Percentiles rank a stretch among this genome's conserved stretches.
These are phyloP conservation scores for Spencermartinsiella europaea DNA, from an alignment of 805 yeast species.

Conservation along the genomic window DNA sequence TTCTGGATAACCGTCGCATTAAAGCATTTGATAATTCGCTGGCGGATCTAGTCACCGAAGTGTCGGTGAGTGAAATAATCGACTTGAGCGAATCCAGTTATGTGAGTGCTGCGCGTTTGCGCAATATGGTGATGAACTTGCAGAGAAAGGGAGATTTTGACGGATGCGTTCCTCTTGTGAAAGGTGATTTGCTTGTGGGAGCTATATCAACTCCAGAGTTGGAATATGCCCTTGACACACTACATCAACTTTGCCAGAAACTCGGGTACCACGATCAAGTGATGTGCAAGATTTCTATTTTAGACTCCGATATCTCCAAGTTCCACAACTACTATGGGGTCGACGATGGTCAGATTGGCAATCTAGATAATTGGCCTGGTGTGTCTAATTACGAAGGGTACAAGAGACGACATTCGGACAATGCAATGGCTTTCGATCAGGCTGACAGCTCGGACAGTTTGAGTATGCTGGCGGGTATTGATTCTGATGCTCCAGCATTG, in stretches of 20 bases:
- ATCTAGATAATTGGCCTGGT: too few species aligned
- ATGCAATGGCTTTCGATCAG: not conserved
- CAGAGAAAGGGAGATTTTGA: slow-evolving; percentile 43
- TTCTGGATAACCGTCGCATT: slow-evolving; percentile 40
- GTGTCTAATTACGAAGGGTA: not conserved
- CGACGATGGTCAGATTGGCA: not conserved
- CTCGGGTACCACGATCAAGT: slow-evolving; percentile 22
- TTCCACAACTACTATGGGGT: slow-evolving; percentile 18
- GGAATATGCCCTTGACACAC: slow-evolving; percentile 46
- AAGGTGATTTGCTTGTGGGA: slow-evolving; percentile 38
- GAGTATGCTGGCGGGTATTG: slow-evolving; percentile 16
- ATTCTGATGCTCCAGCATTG: slow-evolving; percentile 2
- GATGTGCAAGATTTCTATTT: slow-evolving; percentile 22
- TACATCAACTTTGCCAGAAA: slow-evolving; percentile 26
- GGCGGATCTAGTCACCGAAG: slow-evolving; percentile 36
- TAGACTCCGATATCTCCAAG: slow-evolving; percentile 18
- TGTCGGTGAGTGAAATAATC: slow-evolving; percentile 27
- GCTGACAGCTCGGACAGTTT: not conserved
- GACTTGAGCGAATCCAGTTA: slow-evolving; percentile 37
- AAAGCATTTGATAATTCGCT: slow-evolving; percentile 34
- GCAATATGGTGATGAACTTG: slow-evolving; percentile 34
- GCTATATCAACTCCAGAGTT: slow-evolving; percentile 46
- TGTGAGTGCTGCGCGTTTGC: slow-evolving; percentile 32
- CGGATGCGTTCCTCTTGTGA: slow-evolving; percentile 49
- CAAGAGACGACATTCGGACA: not conserved